Base-by-base conservation (phyloP, 495 filamentous ascomycete genomes). In the Platismatia glauca region DNA sequence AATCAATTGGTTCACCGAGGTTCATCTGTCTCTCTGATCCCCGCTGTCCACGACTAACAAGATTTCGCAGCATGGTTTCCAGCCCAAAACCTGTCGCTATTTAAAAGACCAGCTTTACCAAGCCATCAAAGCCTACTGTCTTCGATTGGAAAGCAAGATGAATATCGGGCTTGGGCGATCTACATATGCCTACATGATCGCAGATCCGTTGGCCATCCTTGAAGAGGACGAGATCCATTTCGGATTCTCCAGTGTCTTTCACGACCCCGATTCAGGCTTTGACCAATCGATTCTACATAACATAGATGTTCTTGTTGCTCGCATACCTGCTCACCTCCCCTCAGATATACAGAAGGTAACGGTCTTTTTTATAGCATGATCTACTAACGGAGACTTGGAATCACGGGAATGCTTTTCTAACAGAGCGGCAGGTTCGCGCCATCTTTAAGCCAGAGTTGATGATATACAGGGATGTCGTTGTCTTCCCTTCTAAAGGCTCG, bases 271-370 rank as follows among this genome's bases (percentile, higher is more conserved):
- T 18, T 73, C 75, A 13, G 76, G 76, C 35, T 83, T 81, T 34
- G 82, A 79, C 44, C 87, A 84, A 64, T 82, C 76, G 16, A 71
- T 82, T 39, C 72, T 94, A 2, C 73, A 89, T 63, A 81, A 84
- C 24, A 75, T 85, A n/a, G 86, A 95, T 60, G 79, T 95, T 31
- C 79, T 98, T 0, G 90, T 97, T 12, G 89, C 88, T n/a, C 85
- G 94, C 27, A 84, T 87, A 5, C 92, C 94, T 0, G 88, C 91
- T 2, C 83, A 90, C 67, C 79, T 89, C 24, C 82, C 85, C 0
- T 92, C 89, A 18, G 92, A 98, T 70, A 86, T 98, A 3, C 92
- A 96, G 73, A 81, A 83, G 71, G 79, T 86, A 55, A 73, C 9
- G 22, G 4, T 18, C 20, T 27, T 22, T 33, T 11, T 22, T 57